Evolutionary conservation across 2,329 filamentous ascomycete genomes (phyloP).

Genomic region (Salinomyces thailandicus): DNA sequence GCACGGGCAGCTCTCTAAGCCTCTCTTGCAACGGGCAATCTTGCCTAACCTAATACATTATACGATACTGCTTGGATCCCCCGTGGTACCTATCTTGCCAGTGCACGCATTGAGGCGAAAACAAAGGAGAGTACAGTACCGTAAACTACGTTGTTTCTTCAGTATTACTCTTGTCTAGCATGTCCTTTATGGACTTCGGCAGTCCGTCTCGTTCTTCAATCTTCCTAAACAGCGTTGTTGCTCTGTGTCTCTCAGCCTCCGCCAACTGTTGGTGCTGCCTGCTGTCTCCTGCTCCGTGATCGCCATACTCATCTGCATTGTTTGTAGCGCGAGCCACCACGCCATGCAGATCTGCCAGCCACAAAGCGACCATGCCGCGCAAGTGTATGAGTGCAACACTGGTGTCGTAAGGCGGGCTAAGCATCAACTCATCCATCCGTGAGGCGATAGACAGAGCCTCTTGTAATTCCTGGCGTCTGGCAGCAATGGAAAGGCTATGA

Average conservation of each 20-base stretch:
- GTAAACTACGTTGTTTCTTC: too few relatives aligned
- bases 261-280: background rate
- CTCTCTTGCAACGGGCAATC: too few relatives aligned
- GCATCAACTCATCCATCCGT: slow-evolving; percentile 61
- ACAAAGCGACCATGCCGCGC: slow-evolving; percentile 63
- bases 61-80: too few relatives aligned
- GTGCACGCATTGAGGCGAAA: too few relatives aligned
- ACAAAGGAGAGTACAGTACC: too few relatives aligned
- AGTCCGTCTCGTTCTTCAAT: background rate
- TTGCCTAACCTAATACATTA: too few relatives aligned
- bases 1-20: too few relatives aligned
- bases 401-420: slow-evolving; percentile 59
- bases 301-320: too few relatives aligned
- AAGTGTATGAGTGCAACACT: slow-evolving; percentile 57
- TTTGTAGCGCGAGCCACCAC: background rate
- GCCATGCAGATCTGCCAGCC: slow-evolving; percentile 55
- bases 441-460: slow-evolving; percentile 53
- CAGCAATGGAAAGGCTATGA: slow-evolving; percentile 1
- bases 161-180: too few relatives aligned
- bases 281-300: background rate
- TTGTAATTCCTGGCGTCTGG: slow-evolving; percentile 35
- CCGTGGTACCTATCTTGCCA: too few relatives aligned
- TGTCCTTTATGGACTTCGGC: background rate
- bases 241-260: background rate
- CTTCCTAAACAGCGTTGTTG: background rate